These are phyloP conservation scores for Telfairia occidentalis DNA, from an alignment of 331 rosid genomes.

Conservation along the genomic window DNA sequence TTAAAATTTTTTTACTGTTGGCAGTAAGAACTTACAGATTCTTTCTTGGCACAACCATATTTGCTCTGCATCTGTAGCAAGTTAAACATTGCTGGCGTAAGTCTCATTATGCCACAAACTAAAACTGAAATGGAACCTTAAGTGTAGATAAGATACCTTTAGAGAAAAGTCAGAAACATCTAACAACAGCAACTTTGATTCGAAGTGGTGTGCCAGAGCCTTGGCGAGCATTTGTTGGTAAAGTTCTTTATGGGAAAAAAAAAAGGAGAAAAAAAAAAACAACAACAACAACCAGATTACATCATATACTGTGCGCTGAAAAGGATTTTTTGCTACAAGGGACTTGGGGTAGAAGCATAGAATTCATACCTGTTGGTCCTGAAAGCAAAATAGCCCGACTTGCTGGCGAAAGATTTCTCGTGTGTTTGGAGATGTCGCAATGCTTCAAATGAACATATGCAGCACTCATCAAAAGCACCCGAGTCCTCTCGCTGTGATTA, in stretches of 20 bases:
- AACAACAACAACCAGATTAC: slow-evolving; percentile 11
- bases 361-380: slow-evolving; percentile 66
- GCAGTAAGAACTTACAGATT: slow-evolving; percentile 30
- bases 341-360: neutral
- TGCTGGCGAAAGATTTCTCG: slow-evolving; percentile 86
- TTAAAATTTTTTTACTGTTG: neutral
- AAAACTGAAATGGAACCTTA: slow-evolving; percentile 7
- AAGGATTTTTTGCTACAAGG: neutral
- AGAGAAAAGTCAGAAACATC: slow-evolving; percentile 61
- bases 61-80: slow-evolving; percentile 66
- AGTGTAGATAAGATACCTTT: slow-evolving; percentile 36
- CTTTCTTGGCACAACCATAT: slow-evolving; percentile 58
- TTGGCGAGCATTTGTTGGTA: slow-evolving; percentile 82
- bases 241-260: slow-evolving; percentile 38
- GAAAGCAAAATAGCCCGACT: slow-evolving; percentile 86
- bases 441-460: slow-evolving; percentile 88
- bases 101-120: slow-evolving; percentile 2
- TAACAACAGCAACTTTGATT: slow-evolving; percentile 66
- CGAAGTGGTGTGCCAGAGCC: slow-evolving; percentile 66
- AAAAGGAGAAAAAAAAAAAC: slow-evolving; percentile 2
- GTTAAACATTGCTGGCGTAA: slow-evolving; percentile 18
- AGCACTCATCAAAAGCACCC: slow-evolving; percentile 67
- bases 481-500: slow-evolving; percentile 54
- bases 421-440: slow-evolving; percentile 63
- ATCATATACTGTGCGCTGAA: neutral